Conservation (phyloP, 768 basidiomycete species). For the Suillus americanus region DNA sequence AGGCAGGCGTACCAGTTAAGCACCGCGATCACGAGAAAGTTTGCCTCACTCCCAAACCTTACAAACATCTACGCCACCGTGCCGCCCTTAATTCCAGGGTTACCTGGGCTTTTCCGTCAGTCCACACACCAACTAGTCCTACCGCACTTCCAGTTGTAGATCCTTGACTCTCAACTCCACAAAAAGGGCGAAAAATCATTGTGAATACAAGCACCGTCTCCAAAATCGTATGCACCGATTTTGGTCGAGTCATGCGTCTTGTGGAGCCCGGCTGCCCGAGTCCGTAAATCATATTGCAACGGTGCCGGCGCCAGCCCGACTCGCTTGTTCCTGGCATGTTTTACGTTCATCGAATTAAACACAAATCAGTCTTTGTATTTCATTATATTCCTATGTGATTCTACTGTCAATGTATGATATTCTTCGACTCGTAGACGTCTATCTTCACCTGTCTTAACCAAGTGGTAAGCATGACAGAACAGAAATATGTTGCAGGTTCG, state of each 20-base stretch:
- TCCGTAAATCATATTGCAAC: too few species aligned
- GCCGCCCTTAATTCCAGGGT: neutral
- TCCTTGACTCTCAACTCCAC: neutral
- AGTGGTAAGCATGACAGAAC: too few species aligned
- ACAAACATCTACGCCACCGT: neutral
- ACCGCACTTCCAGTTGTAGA: neutral
- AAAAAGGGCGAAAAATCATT: neutral
- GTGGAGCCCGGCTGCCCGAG: too few species aligned
- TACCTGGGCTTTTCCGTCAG: neutral
- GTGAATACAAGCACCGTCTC: neutral
- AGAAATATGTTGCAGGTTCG: too few species aligned
- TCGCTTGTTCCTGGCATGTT: too few species aligned
- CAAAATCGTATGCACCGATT: neutral
- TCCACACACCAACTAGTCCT: neutral
- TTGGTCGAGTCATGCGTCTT: neutral
- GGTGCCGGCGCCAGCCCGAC: too few species aligned
- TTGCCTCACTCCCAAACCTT: neutral
- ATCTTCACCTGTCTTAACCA: too few species aligned
- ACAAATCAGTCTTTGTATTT: too few species aligned
- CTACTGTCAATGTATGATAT: too few species aligned
- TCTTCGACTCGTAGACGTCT: too few species aligned
- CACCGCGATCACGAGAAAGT: neutral
- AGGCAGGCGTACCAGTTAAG: neutral
- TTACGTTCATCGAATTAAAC: too few species aligned
- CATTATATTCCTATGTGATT: too few species aligned